Evolutionary conservation across 1,284 basidiomycete genomes (phyloP).

Genomic region (Cutaneotrichosporon cutaneum): DNA sequence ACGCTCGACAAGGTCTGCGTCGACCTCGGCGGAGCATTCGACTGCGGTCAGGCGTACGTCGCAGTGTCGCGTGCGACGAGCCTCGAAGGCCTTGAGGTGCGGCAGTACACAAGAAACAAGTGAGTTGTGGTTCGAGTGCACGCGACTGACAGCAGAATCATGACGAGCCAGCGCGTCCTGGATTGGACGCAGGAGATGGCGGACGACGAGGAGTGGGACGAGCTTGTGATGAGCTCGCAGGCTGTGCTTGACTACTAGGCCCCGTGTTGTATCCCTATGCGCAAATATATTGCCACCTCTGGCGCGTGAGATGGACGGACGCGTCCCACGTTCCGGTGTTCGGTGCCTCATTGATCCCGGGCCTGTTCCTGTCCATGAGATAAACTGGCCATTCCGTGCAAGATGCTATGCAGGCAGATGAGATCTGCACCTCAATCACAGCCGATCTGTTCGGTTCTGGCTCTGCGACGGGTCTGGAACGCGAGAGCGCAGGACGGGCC

Average conservation of each 20-base stretch:
- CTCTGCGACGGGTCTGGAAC: too few relatives aligned
- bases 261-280: neutral
- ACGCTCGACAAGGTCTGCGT: constrained; percentile 68
- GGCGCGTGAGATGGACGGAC: too few relatives aligned
- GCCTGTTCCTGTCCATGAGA: too few relatives aligned
- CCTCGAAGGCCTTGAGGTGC: constrained; percentile 36
- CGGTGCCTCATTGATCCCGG: neutral
- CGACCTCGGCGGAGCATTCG: constrained; percentile 55
- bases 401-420: too few relatives aligned
- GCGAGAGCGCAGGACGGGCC: too few relatives aligned
- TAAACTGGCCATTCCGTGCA: too few relatives aligned
- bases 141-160: constrained; percentile 16
- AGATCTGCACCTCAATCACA: too few relatives aligned
- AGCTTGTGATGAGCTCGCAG: neutral
- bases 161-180: constrained; percentile 14
- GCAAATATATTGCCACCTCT: neutral
- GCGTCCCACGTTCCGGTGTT: too few relatives aligned
- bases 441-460: too few relatives aligned
- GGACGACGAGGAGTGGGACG: constrained; percentile 14
- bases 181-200: constrained; percentile 14
- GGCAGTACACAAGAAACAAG: constrained; percentile 1
- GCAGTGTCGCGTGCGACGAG: constrained; percentile 42
- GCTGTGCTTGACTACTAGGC: constrained; percentile 7
- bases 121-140: neutral
- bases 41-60: constrained; percentile 44